Evolutionary conservation across 2,329 filamentous ascomycete genomes (phyloP), one percentile per base, ranked within the genome.

Genomic region (Aspergillus quadrilineatus): DNA sequence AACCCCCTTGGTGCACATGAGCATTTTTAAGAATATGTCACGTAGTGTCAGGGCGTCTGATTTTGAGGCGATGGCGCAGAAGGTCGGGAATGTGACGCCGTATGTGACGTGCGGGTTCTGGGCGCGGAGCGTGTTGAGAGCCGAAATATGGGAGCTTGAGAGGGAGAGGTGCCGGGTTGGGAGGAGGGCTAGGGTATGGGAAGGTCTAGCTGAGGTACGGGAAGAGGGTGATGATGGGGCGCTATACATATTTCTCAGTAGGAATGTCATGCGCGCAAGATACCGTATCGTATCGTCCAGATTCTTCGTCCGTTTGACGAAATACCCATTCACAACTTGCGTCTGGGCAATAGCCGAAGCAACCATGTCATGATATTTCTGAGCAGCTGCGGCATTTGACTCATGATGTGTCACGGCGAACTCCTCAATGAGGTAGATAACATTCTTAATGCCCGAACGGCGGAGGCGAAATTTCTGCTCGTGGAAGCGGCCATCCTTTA

Each of bases 401-500:
- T 82, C 78, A 0, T 80, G 67, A 0, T 80, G 67, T 43, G 86
- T 80, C 67, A 90, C 80, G 9, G 81, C 69, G 56, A 88, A 87
- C 63, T 92, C 86, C 68, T 94, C 90, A 54, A 94, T 82, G 26
- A 94, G 80, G 67, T 93, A 94, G 37, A 90, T 81, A 12, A 92
- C 87, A 64, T 92, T 89, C 56, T 83, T 84, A n/a, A 90, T 79
- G 0, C 89, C 89, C 0, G 85, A 89, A 50, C 85, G 85, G 53
- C 83, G 82, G 9, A 93, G 79, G 1, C 90, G 86, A 68, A 92
- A 93, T 69, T 94, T 93, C 69, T 94, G 90, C 69, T 94, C 90
- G 63, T 88, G 87, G 64, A 92, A 93, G 2, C 90, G 85, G 1
- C 89, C 89, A 60, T 93, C 90, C 70, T 89, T 91, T 74, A 94